A percentile compares a stretch with the other conserved stretches of the same genome.
These are phyloP conservation scores for Coniochaeta hoffmannii DNA, from an alignment of 2,329 filamentous ascomycete genomes.

Conservation along the genomic window DNA sequence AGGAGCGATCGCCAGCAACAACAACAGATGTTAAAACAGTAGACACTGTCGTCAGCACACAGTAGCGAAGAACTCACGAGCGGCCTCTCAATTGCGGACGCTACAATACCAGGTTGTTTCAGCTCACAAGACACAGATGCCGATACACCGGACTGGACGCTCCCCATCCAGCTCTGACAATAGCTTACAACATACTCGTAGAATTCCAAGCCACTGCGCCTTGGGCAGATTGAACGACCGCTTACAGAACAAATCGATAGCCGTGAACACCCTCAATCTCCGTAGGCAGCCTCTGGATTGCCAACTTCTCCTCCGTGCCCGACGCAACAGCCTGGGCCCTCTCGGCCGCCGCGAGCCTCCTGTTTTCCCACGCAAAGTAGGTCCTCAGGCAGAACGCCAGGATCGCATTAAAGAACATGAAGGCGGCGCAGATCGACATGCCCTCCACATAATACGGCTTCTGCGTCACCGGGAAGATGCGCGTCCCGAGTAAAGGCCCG, in stretches of 20 bases:
- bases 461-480: conserved; percentile 45
- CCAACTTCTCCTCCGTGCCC: conserved; percentile 2
- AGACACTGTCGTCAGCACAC: no score
- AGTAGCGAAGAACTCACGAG: background rate
- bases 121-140: background rate
- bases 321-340: conserved; percentile 8
- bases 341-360: conserved; percentile 21
- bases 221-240: background rate
- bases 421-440: conserved; percentile 29
- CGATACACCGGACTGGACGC: background rate
- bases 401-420: conserved; percentile 33
- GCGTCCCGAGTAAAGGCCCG: conserved; percentile 55
- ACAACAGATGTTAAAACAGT: no score
- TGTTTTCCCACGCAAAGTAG: conserved; percentile 26
- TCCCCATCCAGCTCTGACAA: background rate
- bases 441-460: conserved; percentile 30
- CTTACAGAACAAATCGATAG: conserved; percentile 4
- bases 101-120: background rate
- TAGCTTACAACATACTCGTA: background rate
- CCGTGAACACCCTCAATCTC: conserved; percentile 3
- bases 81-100: background rate
- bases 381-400: conserved; percentile 23
- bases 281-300: background rate
- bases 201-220: background rate
- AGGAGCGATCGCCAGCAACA: no score